Evolutionary conservation across 495 filamentous ascomycete species (phyloP).

Genomic region (Penicillium coffeae): DNA sequence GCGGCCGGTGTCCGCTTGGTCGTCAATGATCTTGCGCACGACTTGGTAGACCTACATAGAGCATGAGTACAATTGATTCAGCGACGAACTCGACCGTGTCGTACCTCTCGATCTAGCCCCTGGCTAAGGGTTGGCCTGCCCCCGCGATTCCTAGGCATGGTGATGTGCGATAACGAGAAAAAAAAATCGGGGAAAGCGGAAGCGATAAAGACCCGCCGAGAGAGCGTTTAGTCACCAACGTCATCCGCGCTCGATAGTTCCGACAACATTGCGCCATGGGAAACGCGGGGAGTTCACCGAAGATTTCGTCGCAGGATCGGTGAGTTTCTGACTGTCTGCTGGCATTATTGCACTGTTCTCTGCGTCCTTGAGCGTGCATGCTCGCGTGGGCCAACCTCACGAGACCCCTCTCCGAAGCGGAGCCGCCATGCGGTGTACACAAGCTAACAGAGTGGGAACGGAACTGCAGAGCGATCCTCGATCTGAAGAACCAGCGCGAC

Average conservation of each 20-base stretch:
- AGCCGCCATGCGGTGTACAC: not conserved
- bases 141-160: conserved; percentile 36
- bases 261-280: conserved; percentile 54
- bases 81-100: not conserved
- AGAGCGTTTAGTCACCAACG: conserved; percentile 15
- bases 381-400: conserved; percentile 11
- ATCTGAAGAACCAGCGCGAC: conserved; percentile 96
- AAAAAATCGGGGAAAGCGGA: conserved; percentile 22
- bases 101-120: conserved; percentile 55
- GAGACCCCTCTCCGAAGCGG: conserved; percentile 18
- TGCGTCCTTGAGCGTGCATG: not conserved
- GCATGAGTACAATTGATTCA: not conserved
- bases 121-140: conserved; percentile 49
- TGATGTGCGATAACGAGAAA: conserved; percentile 16
- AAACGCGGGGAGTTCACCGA: conserved; percentile 60
- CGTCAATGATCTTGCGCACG: conserved; percentile 66
- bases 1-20: conserved; percentile 47
- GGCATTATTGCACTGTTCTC: not conserved
- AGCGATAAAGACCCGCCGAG: conserved; percentile 7
- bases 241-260: conserved; percentile 14
- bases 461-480: conserved; percentile 75
- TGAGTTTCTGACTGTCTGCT: conserved; percentile 22
- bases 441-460: not conserved
- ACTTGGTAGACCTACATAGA: conserved; percentile 63
- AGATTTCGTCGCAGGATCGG: conserved; percentile 72